These are phyloP conservation scores for Otatea glauca DNA, from an alignment of 176 grass and related monocot genomes.

Conservation along the genomic window DNA sequence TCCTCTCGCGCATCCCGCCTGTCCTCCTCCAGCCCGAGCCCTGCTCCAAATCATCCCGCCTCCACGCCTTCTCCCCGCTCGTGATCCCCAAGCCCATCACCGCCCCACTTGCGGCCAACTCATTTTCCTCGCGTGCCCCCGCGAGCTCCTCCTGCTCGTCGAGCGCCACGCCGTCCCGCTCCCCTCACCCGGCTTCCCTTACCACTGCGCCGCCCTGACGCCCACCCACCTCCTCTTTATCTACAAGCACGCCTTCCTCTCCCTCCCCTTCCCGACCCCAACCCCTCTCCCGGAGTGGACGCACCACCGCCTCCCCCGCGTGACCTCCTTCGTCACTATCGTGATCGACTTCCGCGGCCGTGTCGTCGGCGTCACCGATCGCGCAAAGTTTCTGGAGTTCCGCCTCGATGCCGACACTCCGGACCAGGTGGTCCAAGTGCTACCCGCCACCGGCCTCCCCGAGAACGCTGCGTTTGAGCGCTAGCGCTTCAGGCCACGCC, in stretches of 20 bases:
- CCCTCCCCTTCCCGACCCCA: not conserved
- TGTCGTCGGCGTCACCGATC: slow-evolving; percentile 14
- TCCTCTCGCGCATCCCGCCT: not conserved
- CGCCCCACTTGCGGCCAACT: not conserved
- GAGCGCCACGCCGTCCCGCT: not conserved
- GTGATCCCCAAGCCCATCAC: not conserved
- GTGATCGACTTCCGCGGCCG: not conserved
- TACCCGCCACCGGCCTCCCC: not conserved
- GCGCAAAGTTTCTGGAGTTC: slow-evolving; percentile 13
- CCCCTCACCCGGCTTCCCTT: not conserved
- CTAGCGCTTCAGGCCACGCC: too few species aligned
- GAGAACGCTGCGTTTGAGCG: too few species aligned
- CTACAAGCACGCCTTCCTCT: not conserved
- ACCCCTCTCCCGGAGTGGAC: not conserved
- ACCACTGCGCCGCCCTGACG: not conserved
- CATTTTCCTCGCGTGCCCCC: not conserved
- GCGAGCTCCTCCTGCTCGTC: not conserved
- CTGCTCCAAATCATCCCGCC: not conserved
- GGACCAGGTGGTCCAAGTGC: not conserved
- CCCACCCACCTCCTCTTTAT: not conserved
- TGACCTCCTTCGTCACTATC: not conserved
- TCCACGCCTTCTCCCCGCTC: not conserved
- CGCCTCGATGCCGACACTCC: not conserved
- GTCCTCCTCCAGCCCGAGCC: not conserved
- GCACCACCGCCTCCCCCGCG: not conserved